Percentiles rank a stretch among this genome's conserved stretches.
These are phyloP conservation scores for Neofusicoccum sp. DNA, from an alignment of 2,329 filamentous ascomycete species.

Conservation along the genomic window DNA sequence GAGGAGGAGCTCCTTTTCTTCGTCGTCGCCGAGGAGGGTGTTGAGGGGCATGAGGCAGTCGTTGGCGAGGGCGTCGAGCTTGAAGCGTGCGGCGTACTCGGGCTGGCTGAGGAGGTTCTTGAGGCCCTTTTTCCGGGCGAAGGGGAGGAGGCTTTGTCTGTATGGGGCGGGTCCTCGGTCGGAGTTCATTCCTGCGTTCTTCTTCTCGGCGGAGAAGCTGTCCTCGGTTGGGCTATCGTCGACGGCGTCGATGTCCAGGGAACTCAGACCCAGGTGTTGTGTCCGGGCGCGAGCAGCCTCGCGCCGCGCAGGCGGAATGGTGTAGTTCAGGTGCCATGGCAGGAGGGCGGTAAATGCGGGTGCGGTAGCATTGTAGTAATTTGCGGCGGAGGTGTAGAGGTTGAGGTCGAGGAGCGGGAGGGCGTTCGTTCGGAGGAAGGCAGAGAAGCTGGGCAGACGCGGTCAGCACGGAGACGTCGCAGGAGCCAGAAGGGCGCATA, in stretches of 20 bases:
- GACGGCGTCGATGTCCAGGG: constrained; percentile 45
- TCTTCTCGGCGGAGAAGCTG: constrained; percentile 37
- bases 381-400: constrained; percentile 85
- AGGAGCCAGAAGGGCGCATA: constrained; percentile 23
- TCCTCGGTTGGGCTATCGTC: constrained; percentile 25
- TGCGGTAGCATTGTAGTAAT: constrained; percentile 75
- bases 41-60: constrained; percentile 70
- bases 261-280: constrained; percentile 47
- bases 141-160: constrained; percentile 42
- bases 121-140: constrained; percentile 58
- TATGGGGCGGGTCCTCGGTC: constrained; percentile 39
- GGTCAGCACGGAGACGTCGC: constrained; percentile 17
- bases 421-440: constrained; percentile 73
- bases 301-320: constrained; percentile 71
- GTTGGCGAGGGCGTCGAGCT: constrained; percentile 68
- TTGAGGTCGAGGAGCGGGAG: constrained; percentile 78
- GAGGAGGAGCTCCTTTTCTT: constrained; percentile 56
- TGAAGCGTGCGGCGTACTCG: constrained; percentile 70
- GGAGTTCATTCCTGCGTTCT: constrained; percentile 34
- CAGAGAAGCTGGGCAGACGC: constrained; percentile 43
- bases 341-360: constrained; percentile 78
- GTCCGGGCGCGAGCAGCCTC: constrained; percentile 68
- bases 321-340: constrained; percentile 85
- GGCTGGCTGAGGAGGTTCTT: constrained; percentile 62
- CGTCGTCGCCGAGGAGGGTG: constrained; percentile 56